Conservation (phyloP, 73 alveolate species). For the Paramecium bursaria region DNA sequence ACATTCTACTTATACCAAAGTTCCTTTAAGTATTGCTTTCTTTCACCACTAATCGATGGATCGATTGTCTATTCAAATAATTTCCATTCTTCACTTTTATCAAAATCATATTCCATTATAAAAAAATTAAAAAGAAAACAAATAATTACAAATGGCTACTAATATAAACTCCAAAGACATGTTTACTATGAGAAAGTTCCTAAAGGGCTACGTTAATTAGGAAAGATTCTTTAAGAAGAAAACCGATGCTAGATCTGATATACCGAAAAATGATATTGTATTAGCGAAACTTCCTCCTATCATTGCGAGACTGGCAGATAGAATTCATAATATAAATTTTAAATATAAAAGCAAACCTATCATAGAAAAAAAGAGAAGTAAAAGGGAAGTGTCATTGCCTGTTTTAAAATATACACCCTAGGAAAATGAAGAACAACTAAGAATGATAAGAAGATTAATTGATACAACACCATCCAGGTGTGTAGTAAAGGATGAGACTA, state of each 20-base stretch:
- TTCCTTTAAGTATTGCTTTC: slow-evolving; percentile 23
- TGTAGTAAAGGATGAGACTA: slow-evolving; percentile 17
- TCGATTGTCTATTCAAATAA: too few relatives aligned
- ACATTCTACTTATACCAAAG: slow-evolving; percentile 34
- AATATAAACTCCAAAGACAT: slow-evolving; percentile 38
- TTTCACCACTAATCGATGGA: too few relatives aligned
- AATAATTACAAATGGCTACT: too few relatives aligned
- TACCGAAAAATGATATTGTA: neutral
- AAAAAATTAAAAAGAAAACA: too few relatives aligned
- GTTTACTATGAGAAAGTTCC: slow-evolving; percentile 40
- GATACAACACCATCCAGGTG: slow-evolving; percentile 18
- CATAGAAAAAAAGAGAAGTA: slow-evolving; percentile 39
- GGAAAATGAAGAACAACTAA: slow-evolving; percentile 8
- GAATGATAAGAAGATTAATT: slow-evolving; percentile 2
- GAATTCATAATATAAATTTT: slow-evolving; percentile 31
- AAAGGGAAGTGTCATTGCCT: slow-evolving; percentile 36
- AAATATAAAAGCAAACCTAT: slow-evolving; percentile 54
- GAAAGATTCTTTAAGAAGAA: slow-evolving; percentile 38
- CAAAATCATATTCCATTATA: too few relatives aligned
- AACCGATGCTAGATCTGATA: slow-evolving; percentile 27
- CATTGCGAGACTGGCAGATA: neutral
- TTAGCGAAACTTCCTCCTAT: slow-evolving; percentile 31
- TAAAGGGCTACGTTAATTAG: slow-evolving; percentile 46
- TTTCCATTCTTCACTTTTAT: too few relatives aligned
- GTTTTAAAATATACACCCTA: slow-evolving; percentile 34